Percentiles rank a stretch among this genome's conserved stretches.
Evolutionary conservation across 768 basidiomycete genomes (phyloP).

Genomic region (Chalciporus sphaerocephalus): DNA sequence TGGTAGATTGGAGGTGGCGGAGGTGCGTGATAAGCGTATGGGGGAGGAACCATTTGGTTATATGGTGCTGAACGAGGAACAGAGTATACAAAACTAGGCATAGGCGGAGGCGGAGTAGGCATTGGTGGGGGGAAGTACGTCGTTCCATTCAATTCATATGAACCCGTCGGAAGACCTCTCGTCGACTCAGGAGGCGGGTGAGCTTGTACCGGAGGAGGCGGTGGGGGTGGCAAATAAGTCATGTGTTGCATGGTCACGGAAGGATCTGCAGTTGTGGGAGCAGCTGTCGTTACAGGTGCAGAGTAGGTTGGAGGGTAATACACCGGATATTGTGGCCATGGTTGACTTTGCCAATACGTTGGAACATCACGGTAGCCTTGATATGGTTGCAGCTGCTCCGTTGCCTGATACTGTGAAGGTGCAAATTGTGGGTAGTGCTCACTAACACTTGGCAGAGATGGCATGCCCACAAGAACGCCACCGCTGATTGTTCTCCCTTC

Average conservation of each 20-base stretch:
- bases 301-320: constrained; percentile 29
- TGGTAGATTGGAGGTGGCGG: constrained; percentile 3
- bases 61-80: constrained; percentile 9
- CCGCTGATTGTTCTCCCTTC: constrained; percentile 23
- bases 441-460: constrained; percentile 8
- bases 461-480: constrained; percentile 20
- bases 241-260: constrained; percentile 2
- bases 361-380: not conserved
- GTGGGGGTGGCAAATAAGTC: not conserved
- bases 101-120: not conserved
- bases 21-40: constrained; percentile 8
- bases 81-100: constrained; percentile 5
- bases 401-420: constrained; percentile 32
- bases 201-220: not conserved
- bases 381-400: constrained; percentile 28
- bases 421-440: constrained; percentile 1
- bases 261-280: not conserved
- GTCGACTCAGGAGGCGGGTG: not conserved
- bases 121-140: constrained; percentile 23
- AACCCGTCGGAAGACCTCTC: constrained; percentile 9
- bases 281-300: constrained; percentile 13
- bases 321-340: constrained; percentile 21
- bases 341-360: constrained; percentile 13
- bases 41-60: constrained; percentile 1
- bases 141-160: constrained; percentile 28